Base-by-base conservation (phyloP, 345 rosid genomes). In the Lepidium africanum region DNA sequence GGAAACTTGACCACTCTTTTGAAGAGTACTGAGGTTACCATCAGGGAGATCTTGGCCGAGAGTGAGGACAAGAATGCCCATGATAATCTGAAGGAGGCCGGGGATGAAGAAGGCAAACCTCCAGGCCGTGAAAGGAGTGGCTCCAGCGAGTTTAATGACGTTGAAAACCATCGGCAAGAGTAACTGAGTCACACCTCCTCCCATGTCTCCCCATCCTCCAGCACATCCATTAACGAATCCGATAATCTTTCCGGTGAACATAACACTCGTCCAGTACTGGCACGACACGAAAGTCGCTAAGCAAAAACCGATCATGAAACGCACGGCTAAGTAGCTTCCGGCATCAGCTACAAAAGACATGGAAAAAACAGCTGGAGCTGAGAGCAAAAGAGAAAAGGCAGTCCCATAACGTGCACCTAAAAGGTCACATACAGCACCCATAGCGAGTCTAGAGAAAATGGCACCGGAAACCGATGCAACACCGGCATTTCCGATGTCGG, bases 131-230 rank as follows among this genome's bases (percentile, higher is more conserved):
- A 86, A 92, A 0, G 96, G 90, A 30, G 92, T 87, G 1, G 90
- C 69, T 10, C 98, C 96, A 1, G 76, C 25, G 23, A 58, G 76
- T 66, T 52, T 54, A 38, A 91, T 83, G 46, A 85, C 21, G 23
- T 91, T 84, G 63, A 72, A 89, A 19, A 87, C 87, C 13, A 89
- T 9, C 2, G 98, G 96, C 98, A 92, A 87, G 32, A 89, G 19
- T 1, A 92, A 78, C 68, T 89, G 98, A 59, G 98, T 92, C 21
- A 85, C 90, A 0, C 94, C 96, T 0, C 98, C 96, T 0, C 98
- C 98, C 96, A 89, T 87, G 40, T 87, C 87, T 3, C 98, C 98
- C 98, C 98, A 92, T 0, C 94, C 96, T 4, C 90, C 94, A 0
- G 98, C 95, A 1, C 91, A 85, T 21, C 98, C 96, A 7, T 92